Evolutionary conservation across 768 basidiomycete genomes (phyloP).

Genomic region (Kwoniella europaea): DNA sequence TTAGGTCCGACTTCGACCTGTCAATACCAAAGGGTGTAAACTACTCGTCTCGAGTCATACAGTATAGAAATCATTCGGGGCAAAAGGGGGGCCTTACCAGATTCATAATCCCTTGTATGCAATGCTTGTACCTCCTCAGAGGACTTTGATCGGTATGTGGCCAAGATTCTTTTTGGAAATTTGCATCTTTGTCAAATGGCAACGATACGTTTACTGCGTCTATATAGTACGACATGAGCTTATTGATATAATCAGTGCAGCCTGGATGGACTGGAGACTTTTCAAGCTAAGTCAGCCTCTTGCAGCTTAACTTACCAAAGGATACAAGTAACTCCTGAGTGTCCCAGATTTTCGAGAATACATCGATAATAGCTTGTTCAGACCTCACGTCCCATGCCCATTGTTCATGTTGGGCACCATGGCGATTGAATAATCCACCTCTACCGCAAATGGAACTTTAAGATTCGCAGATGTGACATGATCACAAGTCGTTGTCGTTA

Average conservation of each 20-base stretch:
- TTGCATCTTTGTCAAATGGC: conserved; percentile 36
- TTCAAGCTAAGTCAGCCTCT: no score
- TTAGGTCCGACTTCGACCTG: conserved; percentile 42
- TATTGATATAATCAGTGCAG: conserved; percentile 1
- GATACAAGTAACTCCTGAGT: conserved; percentile 51
- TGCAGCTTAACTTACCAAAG: conserved; percentile 33
- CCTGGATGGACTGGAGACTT: no score
- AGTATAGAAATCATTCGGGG: no score
- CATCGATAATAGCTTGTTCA: conserved; percentile 50
- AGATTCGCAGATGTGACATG: no score
- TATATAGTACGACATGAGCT: conserved; percentile 6
- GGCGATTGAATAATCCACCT: conserved; percentile 34
- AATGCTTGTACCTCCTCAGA: conserved; percentile 29
- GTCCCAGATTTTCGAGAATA: conserved; percentile 55
- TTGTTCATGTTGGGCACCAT: conserved; percentile 49
- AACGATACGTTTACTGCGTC: conserved; percentile 45
- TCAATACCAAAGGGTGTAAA: no score
- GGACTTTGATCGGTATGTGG: conserved; percentile 53
- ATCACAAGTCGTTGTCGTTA: background rate
- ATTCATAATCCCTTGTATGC: conserved; percentile 53
- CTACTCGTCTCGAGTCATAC: no score
- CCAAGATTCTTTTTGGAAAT: conserved; percentile 34
- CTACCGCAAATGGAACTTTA: background rate
- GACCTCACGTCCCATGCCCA: conserved; percentile 50
- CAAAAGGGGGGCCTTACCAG: conserved; percentile 19